Evolutionary conservation across 2,329 filamentous ascomycete genomes (phyloP), one percentile per base, ranked within the genome.

Genomic region (Stagonosporopsis chrysanthemi): DNA sequence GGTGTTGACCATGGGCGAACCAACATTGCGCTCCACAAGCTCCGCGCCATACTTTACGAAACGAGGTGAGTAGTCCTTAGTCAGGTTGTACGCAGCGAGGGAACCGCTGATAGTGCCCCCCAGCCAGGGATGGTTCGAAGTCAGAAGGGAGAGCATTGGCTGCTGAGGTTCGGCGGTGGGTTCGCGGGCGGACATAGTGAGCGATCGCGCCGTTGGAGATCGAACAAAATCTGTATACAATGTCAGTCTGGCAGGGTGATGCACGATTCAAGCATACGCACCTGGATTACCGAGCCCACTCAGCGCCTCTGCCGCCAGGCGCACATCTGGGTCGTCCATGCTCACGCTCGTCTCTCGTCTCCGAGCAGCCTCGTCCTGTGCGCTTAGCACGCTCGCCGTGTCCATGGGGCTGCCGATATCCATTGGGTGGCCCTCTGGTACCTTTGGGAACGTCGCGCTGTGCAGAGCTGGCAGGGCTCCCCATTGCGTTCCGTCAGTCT

Each of bases 1-100:
- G 0, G 91, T 95, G 70, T 91, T 95, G 49, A 91, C 91, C 49
- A 97, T 87, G 1, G 92, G 92, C 1, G 90, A 82, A 12, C 84
- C 91, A 48, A 97, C 86, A 65, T 91, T 94, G 43, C 91, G 89
- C 76, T 98, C 94, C 19, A 97, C 88, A 68, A 96, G 92, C 74
- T 97, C 92, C 45, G 91, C 94, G 59, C 92, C 87, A n/a, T 90
- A 90, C 75, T 91, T 78, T n/a, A 83, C 92, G 72, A 97, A 91
- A 2, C 90, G 86, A 0, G 94, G 92, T 1, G 92, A 96, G 69
- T 94, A 96, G 65, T 93, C 91, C 77, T 98, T 97, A 11, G 91
- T 92, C 2, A 85, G 88, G 26, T 90, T 89, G 74, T 98, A 98
- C 1, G 91, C 91, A 1, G 90, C 92, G 7, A 94, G 85, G 0